Base-by-base conservation (phyloP, 192 early-diverging fungal genomes). In the Coemansia reversa region DNA sequence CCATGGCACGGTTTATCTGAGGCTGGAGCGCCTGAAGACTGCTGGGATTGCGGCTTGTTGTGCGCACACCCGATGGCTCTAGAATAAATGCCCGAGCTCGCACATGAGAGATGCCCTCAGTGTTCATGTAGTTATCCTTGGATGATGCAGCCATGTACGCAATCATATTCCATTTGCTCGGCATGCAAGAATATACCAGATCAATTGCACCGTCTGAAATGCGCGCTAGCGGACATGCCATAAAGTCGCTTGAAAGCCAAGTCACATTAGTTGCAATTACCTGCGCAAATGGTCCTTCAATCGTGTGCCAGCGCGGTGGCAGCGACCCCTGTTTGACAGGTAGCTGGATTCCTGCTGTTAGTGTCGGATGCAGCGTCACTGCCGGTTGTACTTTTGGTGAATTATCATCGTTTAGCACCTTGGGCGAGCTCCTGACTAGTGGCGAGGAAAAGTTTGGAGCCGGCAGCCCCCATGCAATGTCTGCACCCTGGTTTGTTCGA, bases 261-360 rank as follows among this genome's bases (percentile, higher is more conserved):
- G 89, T 74, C 32, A 86, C 74, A 66, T 87, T 90, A 50, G 80
- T 83, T 19, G 86, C 85, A 19, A 81, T 74, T 5, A 88, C 60
- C 51, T 82, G 67, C 65, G 75, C 65, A 64, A 81, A 83, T 9
- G 86, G 79, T 0, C 83, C 83, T 32, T 83, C 73, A 39, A 84
- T 63, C 4, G 80, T 83, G 42, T 75, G 74, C 81, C 79, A 87
- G n/a, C 66, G 74, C 52, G 74, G 76, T 42, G 72, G 71, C 66
- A 74, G 67, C 62, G 69, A 70, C 0, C 68, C 68, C 27, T 56
- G 50, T 5, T 55, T 55, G 11, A 80, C 59, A 2, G 77, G 77
- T 24, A 80, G 62, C 49, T 70, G 60, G 55, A 80, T 71, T 12
- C 72, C 77, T 5, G 72, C 77, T 1, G 77, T 80, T 39, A 80